phyloP scores from a whole-genome alignment of 768 basidiomycete genomes.

The Trametes cubensis region DNA sequence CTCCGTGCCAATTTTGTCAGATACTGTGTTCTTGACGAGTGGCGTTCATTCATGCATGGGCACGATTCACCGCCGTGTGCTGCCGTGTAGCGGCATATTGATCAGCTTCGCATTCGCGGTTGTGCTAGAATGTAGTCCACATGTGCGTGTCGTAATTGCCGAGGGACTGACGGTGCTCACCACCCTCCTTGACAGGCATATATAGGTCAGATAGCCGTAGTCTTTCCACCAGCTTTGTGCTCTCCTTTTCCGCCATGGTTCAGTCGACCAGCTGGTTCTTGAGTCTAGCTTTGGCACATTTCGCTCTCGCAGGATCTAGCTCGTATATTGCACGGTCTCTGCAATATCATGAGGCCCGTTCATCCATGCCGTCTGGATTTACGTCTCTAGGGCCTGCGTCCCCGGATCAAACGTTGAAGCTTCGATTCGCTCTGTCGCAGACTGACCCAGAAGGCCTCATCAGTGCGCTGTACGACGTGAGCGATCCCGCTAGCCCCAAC shows the following conservation, averaged over 20 bases:
- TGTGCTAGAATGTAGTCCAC: too few relatives aligned
- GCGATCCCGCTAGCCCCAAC: conserved; percentile 33
- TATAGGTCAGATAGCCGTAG: not conserved
- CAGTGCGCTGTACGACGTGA: conserved; percentile 36
- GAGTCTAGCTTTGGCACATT: not conserved
- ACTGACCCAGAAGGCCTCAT: conserved; percentile 37
- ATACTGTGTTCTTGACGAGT: not conserved
- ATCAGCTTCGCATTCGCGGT: not conserved
- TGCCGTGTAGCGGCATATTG: not conserved
- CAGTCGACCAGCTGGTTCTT: not conserved
- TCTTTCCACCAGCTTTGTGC: not conserved
- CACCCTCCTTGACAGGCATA: too few relatives aligned
- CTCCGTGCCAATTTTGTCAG: not conserved
- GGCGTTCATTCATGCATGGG: not conserved
- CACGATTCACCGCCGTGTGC: not conserved
- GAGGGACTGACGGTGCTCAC: too few relatives aligned
- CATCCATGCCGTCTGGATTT: conserved; percentile 33
- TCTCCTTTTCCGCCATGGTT: not conserved
- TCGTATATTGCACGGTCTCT: not conserved
- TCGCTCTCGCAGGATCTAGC: not conserved
- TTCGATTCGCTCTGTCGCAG: conserved; percentile 38
- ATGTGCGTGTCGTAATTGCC: too few relatives aligned
- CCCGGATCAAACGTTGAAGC: conserved; percentile 30
- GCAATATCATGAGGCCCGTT: not conserved
- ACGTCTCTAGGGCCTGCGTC: conserved; percentile 32